Evolutionary conservation across 140 eudicot species (phyloP).

Genomic region (Stevia rebaudiana): DNA sequence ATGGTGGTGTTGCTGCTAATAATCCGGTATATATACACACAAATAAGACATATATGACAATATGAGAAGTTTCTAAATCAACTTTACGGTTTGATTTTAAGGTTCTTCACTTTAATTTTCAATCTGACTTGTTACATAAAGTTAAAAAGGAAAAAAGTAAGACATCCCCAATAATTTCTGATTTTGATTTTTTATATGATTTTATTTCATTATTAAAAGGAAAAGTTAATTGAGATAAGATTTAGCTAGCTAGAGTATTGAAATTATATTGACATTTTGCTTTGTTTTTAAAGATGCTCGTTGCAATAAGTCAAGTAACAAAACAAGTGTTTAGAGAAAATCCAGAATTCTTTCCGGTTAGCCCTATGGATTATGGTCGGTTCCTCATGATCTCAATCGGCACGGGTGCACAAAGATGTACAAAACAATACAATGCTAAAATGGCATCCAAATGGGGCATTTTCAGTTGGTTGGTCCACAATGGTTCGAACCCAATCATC

Average conservation of each 20-base stretch:
- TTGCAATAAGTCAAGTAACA: conserved; percentile 40
- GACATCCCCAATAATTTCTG: no score
- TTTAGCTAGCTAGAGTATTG: no score
- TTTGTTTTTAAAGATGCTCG: conserved; percentile 20
- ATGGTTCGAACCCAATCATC: conserved; percentile 27
- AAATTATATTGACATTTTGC: no score
- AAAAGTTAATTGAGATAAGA: no score
- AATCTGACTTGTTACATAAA: no score
- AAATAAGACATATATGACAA: no score
- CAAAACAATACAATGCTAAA: conserved; percentile 22
- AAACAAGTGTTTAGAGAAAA: conserved; percentile 23
- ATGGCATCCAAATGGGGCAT: conserved; percentile 42
- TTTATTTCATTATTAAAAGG: no score
- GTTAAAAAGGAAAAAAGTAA: no score
- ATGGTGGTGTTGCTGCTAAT: conserved; percentile 46
- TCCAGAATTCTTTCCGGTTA: conserved; percentile 31
- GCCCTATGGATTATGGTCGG: conserved; percentile 36
- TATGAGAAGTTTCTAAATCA: no score
- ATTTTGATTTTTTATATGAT: no score
- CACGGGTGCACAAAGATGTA: conserved; percentile 31
- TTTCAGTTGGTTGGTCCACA: conserved; percentile 29
- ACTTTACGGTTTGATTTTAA: no score
- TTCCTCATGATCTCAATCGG: conserved; percentile 39
- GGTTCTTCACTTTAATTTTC: no score
- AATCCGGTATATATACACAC: conserved; percentile 31